Base-by-base conservation (phyloP, 2,329 filamentous ascomycete species). In the Penicillium sp. region DNA sequence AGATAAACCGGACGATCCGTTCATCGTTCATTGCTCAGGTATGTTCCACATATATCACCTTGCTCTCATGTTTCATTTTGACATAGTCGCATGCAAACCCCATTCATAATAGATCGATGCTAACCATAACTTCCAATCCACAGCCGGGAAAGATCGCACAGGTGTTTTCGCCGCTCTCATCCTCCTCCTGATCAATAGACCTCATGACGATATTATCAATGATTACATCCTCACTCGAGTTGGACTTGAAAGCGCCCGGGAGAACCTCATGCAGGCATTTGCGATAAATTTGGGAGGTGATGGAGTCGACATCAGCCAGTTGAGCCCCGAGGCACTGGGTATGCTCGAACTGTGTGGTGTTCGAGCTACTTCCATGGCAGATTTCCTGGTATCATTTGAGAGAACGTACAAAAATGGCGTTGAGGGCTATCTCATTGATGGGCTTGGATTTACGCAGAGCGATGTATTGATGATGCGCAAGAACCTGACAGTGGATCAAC, bases 81-180 rank as follows among this genome's bases (percentile, higher is more conserved):
- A 23, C 23, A 23, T 48, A 9, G n/a, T 10, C 13, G 35, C n/a
- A 6, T 21, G n/a, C 13, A 21, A 38, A 17, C 13, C 2, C 13
- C 17, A 4, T 35, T 5, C 9, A 17, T 17, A 23, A 3, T 25
- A 7, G n/a, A 42, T 23, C 15, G 21, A 40, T 31, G 19, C 33
- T 57, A 12, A 56, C 19, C 31, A 19, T 38, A 9, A 6, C 23
- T 37, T 38, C 21, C 12, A 15, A 40, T 23, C 19, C 52, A 88
- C 84, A 3, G 89, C 88, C 0, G 89, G 89, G n/a, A 93, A 92
- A 74, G 89, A 93, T 71, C 82, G 89, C 31, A 92, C 89, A 0
- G 89, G 89, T 2, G 81, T 92, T 3, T 73, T 91, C n/a, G 83
- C 85, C 35, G 89, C 87, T 3, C 67, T 93, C 19, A 73, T 93